phyloP scores from a whole-genome alignment of 306 rosid genomes.

The Pyrus communis region DNA sequence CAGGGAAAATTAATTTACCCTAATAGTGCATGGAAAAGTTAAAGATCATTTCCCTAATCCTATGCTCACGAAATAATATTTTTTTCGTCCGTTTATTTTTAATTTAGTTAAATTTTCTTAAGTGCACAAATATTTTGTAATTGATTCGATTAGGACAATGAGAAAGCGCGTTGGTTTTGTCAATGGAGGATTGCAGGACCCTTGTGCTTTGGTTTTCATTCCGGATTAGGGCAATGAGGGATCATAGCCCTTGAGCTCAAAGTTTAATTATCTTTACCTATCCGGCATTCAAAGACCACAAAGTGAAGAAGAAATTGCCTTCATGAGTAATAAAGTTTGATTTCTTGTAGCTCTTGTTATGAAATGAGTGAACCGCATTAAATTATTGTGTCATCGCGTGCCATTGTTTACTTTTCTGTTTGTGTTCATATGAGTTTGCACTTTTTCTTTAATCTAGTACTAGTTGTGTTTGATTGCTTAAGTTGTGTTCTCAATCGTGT shows the following conservation, averaged over 20 bases:
- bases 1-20: too few relatives aligned
- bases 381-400: too few relatives aligned
- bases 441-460: too few relatives aligned
- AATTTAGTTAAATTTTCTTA: not conserved
- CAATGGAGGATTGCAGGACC: conserved; percentile 57
- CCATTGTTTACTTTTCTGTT: too few relatives aligned
- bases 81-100: not conserved
- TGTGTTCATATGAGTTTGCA: too few relatives aligned
- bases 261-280: conserved; percentile 38
- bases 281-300: conserved; percentile 37
- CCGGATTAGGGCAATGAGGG: conserved; percentile 33
- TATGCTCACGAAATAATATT: not conserved
- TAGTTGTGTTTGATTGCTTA: too few relatives aligned
- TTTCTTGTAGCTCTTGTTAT: not conserved
- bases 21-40: not conserved
- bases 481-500: too few relatives aligned
- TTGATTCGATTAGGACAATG: conserved; percentile 40
- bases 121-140: not conserved
- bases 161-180: conserved; percentile 46
- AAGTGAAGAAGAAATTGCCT: conserved; percentile 59
- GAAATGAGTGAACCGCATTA: too few relatives aligned
- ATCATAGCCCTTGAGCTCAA: conserved; percentile 12
- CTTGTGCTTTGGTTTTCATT: conserved; percentile 45
- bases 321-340: conserved; percentile 43
- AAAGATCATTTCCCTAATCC: conserved; percentile 31